phyloP scores from a whole-genome alignment of 495 filamentous ascomycete species.

The Penicillium lividum region DNA sequence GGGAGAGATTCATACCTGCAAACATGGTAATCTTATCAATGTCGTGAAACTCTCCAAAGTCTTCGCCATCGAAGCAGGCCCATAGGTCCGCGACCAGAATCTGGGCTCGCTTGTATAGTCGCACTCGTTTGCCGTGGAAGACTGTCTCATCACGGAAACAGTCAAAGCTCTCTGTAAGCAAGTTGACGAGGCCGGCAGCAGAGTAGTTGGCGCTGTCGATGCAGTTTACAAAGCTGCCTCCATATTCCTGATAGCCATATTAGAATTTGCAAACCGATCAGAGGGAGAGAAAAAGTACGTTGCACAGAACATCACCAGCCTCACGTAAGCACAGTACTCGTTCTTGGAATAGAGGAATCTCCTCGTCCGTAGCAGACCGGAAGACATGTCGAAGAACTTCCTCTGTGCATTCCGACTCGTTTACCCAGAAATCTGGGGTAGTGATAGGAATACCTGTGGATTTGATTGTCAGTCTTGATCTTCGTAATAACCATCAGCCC shows the following conservation, averaged over 20 bases:
- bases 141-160: conserved; percentile 81
- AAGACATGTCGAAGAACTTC: conserved; percentile 76
- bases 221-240: conserved; percentile 71
- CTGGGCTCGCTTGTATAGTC: conserved; percentile 90
- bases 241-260: conserved; percentile 62
- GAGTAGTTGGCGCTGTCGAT: conserved; percentile 76
- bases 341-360: conserved; percentile 82
- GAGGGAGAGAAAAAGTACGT: conserved; percentile 55
- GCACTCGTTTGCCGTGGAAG: conserved; percentile 73
- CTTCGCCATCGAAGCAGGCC: conserved; percentile 85
- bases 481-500: background rate
- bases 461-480: conserved; percentile 3
- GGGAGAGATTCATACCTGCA: conserved; percentile 54
- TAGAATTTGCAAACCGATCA: background rate
- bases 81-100: conserved; percentile 94
- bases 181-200: conserved; percentile 79
- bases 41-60: conserved; percentile 82
- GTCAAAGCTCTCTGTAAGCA: conserved; percentile 73
- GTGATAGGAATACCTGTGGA: conserved; percentile 81
- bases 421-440: conserved; percentile 80
- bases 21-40: conserved; percentile 98
- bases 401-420: conserved; percentile 74
- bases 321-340: conserved; percentile 79
- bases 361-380: conserved; percentile 79
- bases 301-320: conserved; percentile 78